Percentiles rank a stretch among this genome's conserved stretches.
These are phyloP conservation scores for Diplodia sapinea DNA, from an alignment of 2,329 filamentous ascomycete species.

Conservation along the genomic window DNA sequence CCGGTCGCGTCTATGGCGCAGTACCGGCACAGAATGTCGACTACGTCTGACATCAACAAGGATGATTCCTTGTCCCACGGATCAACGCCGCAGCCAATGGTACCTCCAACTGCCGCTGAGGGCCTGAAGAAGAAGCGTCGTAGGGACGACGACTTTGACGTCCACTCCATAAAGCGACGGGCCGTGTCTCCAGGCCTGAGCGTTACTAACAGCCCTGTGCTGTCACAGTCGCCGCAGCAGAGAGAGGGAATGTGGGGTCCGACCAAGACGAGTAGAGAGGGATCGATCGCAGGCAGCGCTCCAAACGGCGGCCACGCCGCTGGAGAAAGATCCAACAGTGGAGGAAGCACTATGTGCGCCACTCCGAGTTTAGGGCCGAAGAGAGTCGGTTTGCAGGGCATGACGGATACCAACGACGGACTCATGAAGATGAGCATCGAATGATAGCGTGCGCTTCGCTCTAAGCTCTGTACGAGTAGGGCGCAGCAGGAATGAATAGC, in stretches of 20 bases:
- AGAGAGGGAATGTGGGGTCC: slow-evolving; percentile 74
- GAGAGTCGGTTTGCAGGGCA: slow-evolving; percentile 73
- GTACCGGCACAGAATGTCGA: slow-evolving; percentile 37
- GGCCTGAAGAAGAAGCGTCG: slow-evolving; percentile 69
- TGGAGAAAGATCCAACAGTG: slow-evolving; percentile 55
- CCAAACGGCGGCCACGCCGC: slow-evolving; percentile 56
- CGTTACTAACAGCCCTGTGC: slow-evolving; percentile 84
- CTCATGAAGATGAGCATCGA: slow-evolving; percentile 98
- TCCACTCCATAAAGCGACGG: slow-evolving; percentile 83
- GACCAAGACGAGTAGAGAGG: slow-evolving; percentile 65
- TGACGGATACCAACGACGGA: slow-evolving; percentile 94
- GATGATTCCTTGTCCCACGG: slow-evolving; percentile 38
- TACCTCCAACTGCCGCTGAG: slow-evolving; percentile 48
- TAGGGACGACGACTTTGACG: slow-evolving; percentile 89
- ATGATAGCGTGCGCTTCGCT: slow-evolving; percentile 51
- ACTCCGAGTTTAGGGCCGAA: slow-evolving; percentile 52
- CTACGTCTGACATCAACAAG: slow-evolving; percentile 32
- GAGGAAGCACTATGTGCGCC: slow-evolving; percentile 55
- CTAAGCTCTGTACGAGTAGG: slow-evolving; percentile 13
- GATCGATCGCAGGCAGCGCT: slow-evolving; percentile 51
- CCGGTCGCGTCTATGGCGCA: slow-evolving; percentile 47
- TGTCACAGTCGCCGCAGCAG: slow-evolving; percentile 79
- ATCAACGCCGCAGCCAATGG: slow-evolving; percentile 47
- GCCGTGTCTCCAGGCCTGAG: slow-evolving; percentile 92
- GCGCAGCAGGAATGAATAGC: background rate